A percentile compares a stretch with the other conserved stretches of the same genome.
Evolutionary conservation across 139 green algal species (phyloP).

Genomic region (Micractinium conductrix): DNA sequence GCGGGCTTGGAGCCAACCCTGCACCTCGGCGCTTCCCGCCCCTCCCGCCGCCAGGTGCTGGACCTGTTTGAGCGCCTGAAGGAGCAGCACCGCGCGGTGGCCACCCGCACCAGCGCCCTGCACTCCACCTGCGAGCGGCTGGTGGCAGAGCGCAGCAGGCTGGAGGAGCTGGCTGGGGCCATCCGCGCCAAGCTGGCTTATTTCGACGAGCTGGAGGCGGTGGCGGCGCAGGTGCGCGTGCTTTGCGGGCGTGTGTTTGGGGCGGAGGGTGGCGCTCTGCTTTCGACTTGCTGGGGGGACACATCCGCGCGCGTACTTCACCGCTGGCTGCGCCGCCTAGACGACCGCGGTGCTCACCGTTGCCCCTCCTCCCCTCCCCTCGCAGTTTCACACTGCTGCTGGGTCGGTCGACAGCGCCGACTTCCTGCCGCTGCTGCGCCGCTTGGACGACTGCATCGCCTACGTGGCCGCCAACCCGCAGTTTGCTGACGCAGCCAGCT

Average conservation of each 20-base stretch:
- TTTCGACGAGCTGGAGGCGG: conserved; percentile 96
- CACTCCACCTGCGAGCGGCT: conserved; percentile 74
- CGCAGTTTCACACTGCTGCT: conserved; percentile 61
- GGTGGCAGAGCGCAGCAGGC: conserved; percentile 71
- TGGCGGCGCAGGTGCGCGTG: conserved; percentile 58
- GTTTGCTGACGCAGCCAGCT: conserved; percentile 88
- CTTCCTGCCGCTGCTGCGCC: conserved; percentile 83
- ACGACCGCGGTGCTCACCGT: too few species aligned
- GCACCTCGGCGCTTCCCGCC: background rate
- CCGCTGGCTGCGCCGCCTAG: too few species aligned
- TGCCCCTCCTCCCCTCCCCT: background rate
- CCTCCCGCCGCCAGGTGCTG: conserved; percentile 56
- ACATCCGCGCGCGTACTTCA: too few species aligned
- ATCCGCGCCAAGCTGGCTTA: conserved; percentile 80
- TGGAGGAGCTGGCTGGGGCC: conserved; percentile 70
- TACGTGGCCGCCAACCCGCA: conserved; percentile 78
- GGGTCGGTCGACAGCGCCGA: conserved; percentile 63
- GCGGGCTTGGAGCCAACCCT: background rate
- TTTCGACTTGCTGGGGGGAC: too few species aligned
- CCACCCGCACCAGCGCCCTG: conserved; percentile 56
- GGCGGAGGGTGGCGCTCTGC: background rate
- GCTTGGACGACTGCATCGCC: conserved; percentile 92
- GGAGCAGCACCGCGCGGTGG: conserved; percentile 72
- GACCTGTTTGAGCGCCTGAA: conserved; percentile 70
- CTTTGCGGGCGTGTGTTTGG: background rate